Base-by-base conservation (phyloP, 2,329 filamentous ascomycete genomes). In the Aspergillus sp. region DNA sequence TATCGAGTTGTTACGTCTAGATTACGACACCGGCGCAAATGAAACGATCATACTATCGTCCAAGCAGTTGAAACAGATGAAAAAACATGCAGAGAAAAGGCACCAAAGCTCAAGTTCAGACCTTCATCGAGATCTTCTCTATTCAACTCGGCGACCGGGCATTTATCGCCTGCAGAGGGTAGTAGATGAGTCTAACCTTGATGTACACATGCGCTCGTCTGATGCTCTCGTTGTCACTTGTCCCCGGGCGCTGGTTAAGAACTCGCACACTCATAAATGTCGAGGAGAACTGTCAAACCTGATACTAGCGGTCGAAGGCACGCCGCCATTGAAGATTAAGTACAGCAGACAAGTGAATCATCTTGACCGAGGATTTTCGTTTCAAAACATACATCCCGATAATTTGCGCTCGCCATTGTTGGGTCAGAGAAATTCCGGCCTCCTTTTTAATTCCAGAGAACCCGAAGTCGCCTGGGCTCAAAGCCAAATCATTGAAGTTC, bases 361-460 rank as follows among this genome's bases (percentile, higher is more conserved):
- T 63, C 89, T 91, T 65, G 88, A 96, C 65, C 88, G 89, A 68
- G 91, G 91, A 62, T 92, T 93, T 67, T 92, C 94, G 64, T 94
- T 96, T 68, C 93, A 98, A 76, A 97, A 91, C 70, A 87, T 99
- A 48, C 93, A 97, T 69, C 93, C 95, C 0, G 92, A 97, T 52
- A 91, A 91, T 38, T 89, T 93, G 69, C 82, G 85, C 3, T 96
- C 92, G 1, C 92, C 92, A 1, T 80, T 96, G 38, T 78, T 90
- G n/a, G 84, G 84, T 53, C 82, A 86, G 48, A 81, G 84, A 52
- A 81, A 80, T 25, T 82, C 85, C 1, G 83, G 83, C 19, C 83
- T 83, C 17, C 72, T 92, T 45, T 80, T 89, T 45, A 78, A 81
- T 45, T 77, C 83, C 12, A 84, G 80, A 41, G 67, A 73, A 36